Evolutionary conservation across 768 basidiomycete genomes (phyloP).

Genomic region (Psilocybe azurescens): DNA sequence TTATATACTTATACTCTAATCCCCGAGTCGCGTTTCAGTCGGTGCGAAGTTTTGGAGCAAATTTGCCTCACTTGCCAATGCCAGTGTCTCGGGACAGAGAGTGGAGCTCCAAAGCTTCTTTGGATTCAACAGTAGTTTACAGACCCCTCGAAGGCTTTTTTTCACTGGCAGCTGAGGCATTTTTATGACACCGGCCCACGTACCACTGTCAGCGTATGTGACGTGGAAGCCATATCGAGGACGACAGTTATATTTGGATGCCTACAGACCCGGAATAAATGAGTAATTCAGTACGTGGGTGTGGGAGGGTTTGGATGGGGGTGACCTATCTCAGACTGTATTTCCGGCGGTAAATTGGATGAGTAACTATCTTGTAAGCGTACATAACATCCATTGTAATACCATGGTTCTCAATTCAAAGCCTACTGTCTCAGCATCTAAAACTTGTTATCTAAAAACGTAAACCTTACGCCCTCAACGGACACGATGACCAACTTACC

Average conservation of each 20-base stretch:
- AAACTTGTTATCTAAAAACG: no score
- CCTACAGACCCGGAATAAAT: background rate
- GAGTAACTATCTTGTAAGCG: no score
- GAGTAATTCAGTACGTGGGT: background rate
- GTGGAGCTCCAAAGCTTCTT: background rate
- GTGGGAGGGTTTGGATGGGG: background rate
- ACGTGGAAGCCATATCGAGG: background rate
- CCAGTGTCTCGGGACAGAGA: background rate
- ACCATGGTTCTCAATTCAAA: no score
- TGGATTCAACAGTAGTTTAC: background rate
- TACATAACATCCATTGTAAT: no score
- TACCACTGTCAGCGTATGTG: background rate
- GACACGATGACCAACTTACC: background rate
- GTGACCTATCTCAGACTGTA: no score
- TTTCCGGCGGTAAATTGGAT: no score
- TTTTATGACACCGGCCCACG: background rate
- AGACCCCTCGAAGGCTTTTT: background rate
- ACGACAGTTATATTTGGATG: background rate
- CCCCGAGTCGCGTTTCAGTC: background rate
- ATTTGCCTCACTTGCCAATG: background rate
- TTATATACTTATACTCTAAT: background rate
- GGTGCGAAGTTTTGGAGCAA: background rate
- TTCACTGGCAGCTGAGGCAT: background rate
- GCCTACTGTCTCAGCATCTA: no score
- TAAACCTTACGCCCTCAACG: no score